Base-by-base conservation (phyloP, 1,284 basidiomycete genomes). In the Agroathelia rolfsii region DNA sequence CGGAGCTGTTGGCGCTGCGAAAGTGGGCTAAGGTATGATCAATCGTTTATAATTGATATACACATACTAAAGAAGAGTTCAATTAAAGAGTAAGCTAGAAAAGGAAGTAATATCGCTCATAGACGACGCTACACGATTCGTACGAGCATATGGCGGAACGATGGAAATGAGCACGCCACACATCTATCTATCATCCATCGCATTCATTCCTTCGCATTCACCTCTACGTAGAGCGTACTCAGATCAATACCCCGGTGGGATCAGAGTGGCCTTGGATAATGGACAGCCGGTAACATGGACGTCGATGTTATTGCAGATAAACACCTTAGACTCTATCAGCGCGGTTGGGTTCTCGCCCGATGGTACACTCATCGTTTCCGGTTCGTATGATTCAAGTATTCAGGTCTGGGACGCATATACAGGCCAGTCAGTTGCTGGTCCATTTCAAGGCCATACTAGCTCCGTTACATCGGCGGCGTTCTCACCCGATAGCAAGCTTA, bases 101-200 rank as follows among this genome's bases (percentile, higher is more conserved):
- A 15, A n/a, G n/a, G n/a, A n/a, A n/a, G n/a, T n/a, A n/a, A n/a
- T n/a, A n/a, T n/a, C n/a, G n/a, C 46, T 53, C 16, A 32, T 47
- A 1, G 31, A 39, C 12, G 58, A 58, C 36, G 49, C 53, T 1
- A 38, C 47, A 5, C 40, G 37, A 27, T 61, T 61, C 37, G 39
- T 59, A 7, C 31, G 39, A n/a, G 41, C 37, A 2, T 62, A 60
- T 37, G 35, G 39, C 1, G 38, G 38, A 13, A 38, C 48, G 4
- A 57, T 61, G 12, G 33, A 46, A 0, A 45, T 50, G 14, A 59
- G 57, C 36, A 49, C 46, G 3, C 58, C 60, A 5, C 61, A 63
- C 30, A 50, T 62, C 21, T 62, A 62, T 40, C 14, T 62, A 8
- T 61, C 58, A 7, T 56, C 56, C 2, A 41, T 62, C 3, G 47